Evolutionary conservation across 2,329 filamentous ascomycete genomes (phyloP).

Genomic region (Cucurbitaria berberidis): DNA sequence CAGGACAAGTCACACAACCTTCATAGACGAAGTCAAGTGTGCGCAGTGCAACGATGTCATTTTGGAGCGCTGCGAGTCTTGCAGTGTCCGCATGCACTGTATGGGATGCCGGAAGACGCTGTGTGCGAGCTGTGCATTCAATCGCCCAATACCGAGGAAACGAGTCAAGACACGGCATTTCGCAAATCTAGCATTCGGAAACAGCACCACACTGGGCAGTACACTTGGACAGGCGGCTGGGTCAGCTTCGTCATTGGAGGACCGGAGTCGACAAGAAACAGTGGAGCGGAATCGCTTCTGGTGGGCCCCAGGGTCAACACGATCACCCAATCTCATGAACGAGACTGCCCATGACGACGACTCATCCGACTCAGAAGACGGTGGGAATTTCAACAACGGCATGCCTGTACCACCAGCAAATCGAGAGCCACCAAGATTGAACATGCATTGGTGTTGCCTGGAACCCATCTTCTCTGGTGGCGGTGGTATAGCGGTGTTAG

Average conservation of each 20-base stretch:
- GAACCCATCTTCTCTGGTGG: constrained; percentile 66
- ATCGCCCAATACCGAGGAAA: constrained; percentile 57
- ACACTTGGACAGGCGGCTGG: constrained; percentile 38
- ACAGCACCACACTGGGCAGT: constrained; percentile 30
- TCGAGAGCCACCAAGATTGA: constrained; percentile 56
- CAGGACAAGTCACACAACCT: constrained; percentile 59
- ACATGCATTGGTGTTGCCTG: constrained; percentile 66
- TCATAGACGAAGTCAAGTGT: constrained; percentile 61
- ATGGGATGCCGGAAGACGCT: constrained; percentile 66
- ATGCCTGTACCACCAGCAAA: constrained; percentile 43
- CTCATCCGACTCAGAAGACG: constrained; percentile 47
- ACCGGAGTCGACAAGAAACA: constrained; percentile 28
- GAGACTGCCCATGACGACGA: constrained; percentile 53
- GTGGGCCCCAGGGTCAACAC: constrained; percentile 64
- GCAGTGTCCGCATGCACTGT: constrained; percentile 67
- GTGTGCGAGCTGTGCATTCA: constrained; percentile 65
- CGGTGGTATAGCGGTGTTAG: constrained; percentile 63
- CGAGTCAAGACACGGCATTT: constrained; percentile 48
- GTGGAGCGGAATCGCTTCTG: constrained; percentile 54
- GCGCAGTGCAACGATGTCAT: constrained; percentile 61
- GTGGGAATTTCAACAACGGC: constrained; percentile 42
- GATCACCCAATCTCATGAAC: constrained; percentile 65
- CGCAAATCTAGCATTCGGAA: constrained; percentile 45
- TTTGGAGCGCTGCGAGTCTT: constrained; percentile 64
- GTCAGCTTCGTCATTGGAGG: constrained; percentile 33